Evolutionary conservation across 1,139 yeast genomes (phyloP).

Genomic region (Debaryomycetaceae sp.): DNA sequence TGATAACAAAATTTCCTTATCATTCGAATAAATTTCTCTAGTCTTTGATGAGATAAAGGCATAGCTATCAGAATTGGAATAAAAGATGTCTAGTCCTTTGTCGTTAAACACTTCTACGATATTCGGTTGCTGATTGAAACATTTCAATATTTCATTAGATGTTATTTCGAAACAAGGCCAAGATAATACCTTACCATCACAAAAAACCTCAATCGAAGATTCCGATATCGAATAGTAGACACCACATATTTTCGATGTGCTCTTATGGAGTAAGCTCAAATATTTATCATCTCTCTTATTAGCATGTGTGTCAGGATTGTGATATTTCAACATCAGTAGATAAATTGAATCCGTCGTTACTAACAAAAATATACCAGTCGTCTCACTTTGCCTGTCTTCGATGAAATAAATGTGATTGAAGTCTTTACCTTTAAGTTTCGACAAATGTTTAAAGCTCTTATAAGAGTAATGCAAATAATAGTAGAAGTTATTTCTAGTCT

Average conservation of each 20-base stretch:
- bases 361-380: constrained; percentile 29
- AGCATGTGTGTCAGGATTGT: constrained; percentile 18
- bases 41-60: constrained; percentile 13
- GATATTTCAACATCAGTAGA: constrained; percentile 25
- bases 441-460: constrained; percentile 29
- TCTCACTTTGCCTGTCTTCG: constrained; percentile 2
- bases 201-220: constrained; percentile 21
- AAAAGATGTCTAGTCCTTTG: constrained; percentile 8
- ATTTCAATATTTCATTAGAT: constrained; percentile 24
- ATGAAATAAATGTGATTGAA: constrained; percentile 24
- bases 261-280: constrained; percentile 26
- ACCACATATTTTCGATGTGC: constrained; percentile 13
- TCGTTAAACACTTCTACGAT: constrained; percentile 7
- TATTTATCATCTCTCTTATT: constrained; percentile 38
- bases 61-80: constrained; percentile 12
- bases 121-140: constrained; percentile 24
- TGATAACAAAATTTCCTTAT: constrained; percentile 23
- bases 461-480: constrained; percentile 33
- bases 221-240: constrained; percentile 21
- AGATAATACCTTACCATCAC: constrained; percentile 15
- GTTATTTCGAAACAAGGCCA: constrained; percentile 39
- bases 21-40: constrained; percentile 23
- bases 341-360: constrained; percentile 27
- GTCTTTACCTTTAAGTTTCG: constrained; percentile 28
- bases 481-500: constrained; percentile 20